Conservation (phyloP, 2,329 filamentous ascomycete species). For the Cordyceps tenuipes region DNA sequence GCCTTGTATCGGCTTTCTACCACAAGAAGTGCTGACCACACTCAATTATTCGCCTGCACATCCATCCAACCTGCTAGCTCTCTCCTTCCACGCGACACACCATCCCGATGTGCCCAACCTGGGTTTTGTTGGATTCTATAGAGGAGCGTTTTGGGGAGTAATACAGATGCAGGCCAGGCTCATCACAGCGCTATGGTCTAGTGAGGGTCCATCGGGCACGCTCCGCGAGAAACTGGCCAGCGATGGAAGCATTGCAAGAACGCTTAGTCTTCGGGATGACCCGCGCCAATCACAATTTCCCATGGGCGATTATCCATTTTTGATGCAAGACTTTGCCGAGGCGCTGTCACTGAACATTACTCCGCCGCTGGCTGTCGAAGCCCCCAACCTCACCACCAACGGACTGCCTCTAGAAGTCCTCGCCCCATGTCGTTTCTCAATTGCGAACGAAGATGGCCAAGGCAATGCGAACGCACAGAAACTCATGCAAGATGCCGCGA, state of each 20-base stretch:
- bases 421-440: slow-evolving; percentile 47
- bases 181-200: slow-evolving; percentile 52
- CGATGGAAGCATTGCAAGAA: slow-evolving; percentile 37
- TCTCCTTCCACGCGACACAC: slow-evolving; percentile 60
- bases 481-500: slow-evolving; percentile 39
- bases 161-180: slow-evolving; percentile 80
- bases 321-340: slow-evolving; percentile 62
- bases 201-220: slow-evolving; percentile 16
- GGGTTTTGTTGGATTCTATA: slow-evolving; percentile 77
- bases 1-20: slow-evolving; percentile 56
- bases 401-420: slow-evolving; percentile 42
- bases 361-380: slow-evolving; percentile 21
- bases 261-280: slow-evolving; percentile 43
- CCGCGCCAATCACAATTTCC: slow-evolving; percentile 60
- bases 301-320: slow-evolving; percentile 71
- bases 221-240: slow-evolving; percentile 33
- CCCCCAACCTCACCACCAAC: slow-evolving; percentile 30
- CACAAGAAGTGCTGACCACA: slow-evolving; percentile 41
- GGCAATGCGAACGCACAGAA: slow-evolving; percentile 29
- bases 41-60: slow-evolving; percentile 50
- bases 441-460: slow-evolving; percentile 28
- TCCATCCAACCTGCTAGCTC: slow-evolving; percentile 51
- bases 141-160: slow-evolving; percentile 77
- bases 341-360: slow-evolving; percentile 45
- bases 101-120: slow-evolving; percentile 53